Evolutionary conservation across 2,329 filamentous ascomycete species (phyloP).

Genomic region (Exophiala sideris): DNA sequence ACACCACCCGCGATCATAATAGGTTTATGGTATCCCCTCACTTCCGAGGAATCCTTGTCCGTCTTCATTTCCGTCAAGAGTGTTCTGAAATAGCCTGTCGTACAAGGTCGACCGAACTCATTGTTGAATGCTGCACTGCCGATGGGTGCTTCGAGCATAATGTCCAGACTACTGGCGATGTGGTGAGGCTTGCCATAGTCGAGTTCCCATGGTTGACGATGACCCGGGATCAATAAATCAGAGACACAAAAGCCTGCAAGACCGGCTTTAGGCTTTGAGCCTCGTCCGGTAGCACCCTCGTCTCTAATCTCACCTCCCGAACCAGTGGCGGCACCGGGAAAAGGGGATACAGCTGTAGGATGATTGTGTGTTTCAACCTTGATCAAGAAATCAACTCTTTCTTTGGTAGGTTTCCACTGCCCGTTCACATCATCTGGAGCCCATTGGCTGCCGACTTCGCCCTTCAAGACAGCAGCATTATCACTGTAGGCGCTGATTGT

Average conservation of each 20-base stretch:
- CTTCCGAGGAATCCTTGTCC: slow-evolving; percentile 62
- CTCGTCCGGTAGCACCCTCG: slow-evolving; percentile 88
- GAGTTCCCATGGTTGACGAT: slow-evolving; percentile 81
- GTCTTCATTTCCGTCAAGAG: slow-evolving; percentile 67
- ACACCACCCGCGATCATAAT: slow-evolving; percentile 98
- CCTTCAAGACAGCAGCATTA: slow-evolving; percentile 88
- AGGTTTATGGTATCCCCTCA: slow-evolving; percentile 93
- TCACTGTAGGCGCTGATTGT: slow-evolving; percentile 97
- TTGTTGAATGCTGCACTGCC: slow-evolving; percentile 96
- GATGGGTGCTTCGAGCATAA: slow-evolving; percentile 96
- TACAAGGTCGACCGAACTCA: slow-evolving; percentile 87
- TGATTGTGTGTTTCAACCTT: slow-evolving; percentile 99
- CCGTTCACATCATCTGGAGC: slow-evolving; percentile 81
- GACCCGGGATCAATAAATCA: slow-evolving; percentile 82
- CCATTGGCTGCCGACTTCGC: slow-evolving; percentile 73
- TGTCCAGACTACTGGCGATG: slow-evolving; percentile 89
- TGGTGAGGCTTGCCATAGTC: slow-evolving; percentile 80
- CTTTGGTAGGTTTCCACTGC: slow-evolving; percentile 82
- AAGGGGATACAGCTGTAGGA: slow-evolving; percentile 91
- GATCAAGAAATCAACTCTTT: slow-evolving; percentile 79
- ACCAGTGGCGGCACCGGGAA: slow-evolving; percentile 88
- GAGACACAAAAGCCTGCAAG: slow-evolving; percentile 93
- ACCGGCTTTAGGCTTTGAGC: slow-evolving; percentile 88
- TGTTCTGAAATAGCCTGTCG: slow-evolving; percentile 87
- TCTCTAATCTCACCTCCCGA: slow-evolving; percentile 95